phyloP scores from a whole-genome alignment of 2,329 filamentous ascomycete species.

The Nemania sp. region DNA sequence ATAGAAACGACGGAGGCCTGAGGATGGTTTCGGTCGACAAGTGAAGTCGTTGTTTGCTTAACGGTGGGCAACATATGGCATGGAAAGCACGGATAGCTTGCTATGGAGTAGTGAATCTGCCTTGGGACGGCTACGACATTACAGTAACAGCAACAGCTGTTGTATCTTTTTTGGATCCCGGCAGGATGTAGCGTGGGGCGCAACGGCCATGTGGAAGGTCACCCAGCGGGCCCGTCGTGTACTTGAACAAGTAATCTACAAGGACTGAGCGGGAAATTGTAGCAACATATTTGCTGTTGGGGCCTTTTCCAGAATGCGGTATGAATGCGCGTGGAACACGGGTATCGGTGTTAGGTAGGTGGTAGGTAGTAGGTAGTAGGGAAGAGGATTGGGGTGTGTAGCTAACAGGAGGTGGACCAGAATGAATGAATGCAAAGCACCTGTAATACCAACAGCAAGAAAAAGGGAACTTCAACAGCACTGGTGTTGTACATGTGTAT shows the following conservation, averaged over 20 bases:
- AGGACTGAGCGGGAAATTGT: constrained; percentile 13
- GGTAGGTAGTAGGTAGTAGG: too few relatives aligned
- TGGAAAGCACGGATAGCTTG: constrained; percentile 23
- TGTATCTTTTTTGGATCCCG: constrained; percentile 27
- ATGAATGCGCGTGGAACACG: constrained; percentile 1
- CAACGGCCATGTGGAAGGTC: constrained; percentile 24
- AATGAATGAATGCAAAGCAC: constrained; percentile 9
- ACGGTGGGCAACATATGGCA: constrained; percentile 20
- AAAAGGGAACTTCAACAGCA: constrained; percentile 20
- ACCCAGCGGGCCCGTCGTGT: constrained; percentile 27
- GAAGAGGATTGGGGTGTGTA: constrained; percentile 24
- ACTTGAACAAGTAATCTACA: constrained; percentile 29
- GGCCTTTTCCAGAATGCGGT: constrained; percentile 20
- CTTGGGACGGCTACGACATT: constrained; percentile 25
- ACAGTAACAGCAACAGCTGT: constrained; percentile 14
- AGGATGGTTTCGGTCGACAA: constrained; percentile 18
- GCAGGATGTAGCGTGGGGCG: constrained; percentile 25
- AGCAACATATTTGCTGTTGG: constrained; percentile 27
- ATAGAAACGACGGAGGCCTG: constrained; percentile 40
- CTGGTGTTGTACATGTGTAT: constrained; percentile 16
- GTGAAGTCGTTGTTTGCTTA: constrained; percentile 31
- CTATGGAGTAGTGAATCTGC: constrained; percentile 31
- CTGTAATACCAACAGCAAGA: constrained; percentile 23
- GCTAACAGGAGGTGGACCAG: constrained; percentile 13
- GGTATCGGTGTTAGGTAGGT: constrained; percentile 17